These are phyloP conservation scores for Theileria sp. DNA, from an alignment of 169 alveolate genomes.

Conservation along the genomic window DNA sequence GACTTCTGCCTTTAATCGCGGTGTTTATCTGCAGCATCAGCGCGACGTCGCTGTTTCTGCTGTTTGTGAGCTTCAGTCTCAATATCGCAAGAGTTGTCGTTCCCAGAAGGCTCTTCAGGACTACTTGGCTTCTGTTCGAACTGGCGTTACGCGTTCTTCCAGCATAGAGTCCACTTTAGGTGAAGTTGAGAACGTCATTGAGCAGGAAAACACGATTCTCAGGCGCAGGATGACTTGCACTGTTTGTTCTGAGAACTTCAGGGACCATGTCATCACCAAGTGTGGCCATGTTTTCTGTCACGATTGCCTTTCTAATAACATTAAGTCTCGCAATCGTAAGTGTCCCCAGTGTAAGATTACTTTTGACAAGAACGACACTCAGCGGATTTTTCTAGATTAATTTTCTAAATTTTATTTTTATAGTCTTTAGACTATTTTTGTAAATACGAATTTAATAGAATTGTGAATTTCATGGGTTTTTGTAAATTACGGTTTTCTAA, in stretches of 20 bases:
- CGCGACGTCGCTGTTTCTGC: constrained; percentile 58
- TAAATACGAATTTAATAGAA: too few species aligned
- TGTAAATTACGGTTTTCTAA: neutral
- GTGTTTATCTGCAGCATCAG: constrained; percentile 36
- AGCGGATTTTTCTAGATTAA: constrained; percentile 61
- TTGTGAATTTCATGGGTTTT: neutral
- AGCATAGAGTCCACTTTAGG: neutral
- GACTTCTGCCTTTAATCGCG: constrained; percentile 24
- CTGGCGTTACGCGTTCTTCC: neutral
- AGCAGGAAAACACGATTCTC: constrained; percentile 69
- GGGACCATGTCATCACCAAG: constrained; percentile 72
- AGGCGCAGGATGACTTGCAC: constrained; percentile 77
- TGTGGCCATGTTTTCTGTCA: constrained; percentile 83
- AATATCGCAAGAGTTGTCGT: constrained; percentile 22
- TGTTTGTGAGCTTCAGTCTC: constrained; percentile 54
- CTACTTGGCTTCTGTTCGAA: neutral
- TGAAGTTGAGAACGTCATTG: constrained; percentile 22
- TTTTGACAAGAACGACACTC: constrained; percentile 76
- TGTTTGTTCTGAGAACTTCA: constrained; percentile 79
- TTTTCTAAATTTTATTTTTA: neutral
- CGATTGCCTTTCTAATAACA: constrained; percentile 58
- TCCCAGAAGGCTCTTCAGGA: constrained; percentile 29
- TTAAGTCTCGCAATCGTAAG: constrained; percentile 74
- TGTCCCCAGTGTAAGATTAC: constrained; percentile 77
- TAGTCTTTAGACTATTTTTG: neutral